phyloP scores from a whole-genome alignment of 2,329 filamentous ascomycete species.

The Dactylella cylindrospora region DNA sequence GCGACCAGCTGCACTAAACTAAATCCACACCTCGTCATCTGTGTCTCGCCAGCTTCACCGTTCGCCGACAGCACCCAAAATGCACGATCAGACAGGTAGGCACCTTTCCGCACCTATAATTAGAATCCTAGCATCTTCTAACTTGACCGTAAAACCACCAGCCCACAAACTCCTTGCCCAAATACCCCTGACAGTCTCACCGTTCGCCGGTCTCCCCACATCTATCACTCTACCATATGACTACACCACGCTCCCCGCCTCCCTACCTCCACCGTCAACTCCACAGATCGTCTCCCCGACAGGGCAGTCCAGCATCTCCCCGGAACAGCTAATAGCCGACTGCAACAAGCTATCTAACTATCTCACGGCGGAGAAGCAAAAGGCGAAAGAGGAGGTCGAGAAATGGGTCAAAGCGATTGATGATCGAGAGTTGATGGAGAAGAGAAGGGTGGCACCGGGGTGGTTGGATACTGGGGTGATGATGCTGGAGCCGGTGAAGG shows the following conservation, averaged over 20 bases:
- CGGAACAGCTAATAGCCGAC: slow-evolving; percentile 78
- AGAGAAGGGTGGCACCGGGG: slow-evolving; percentile 74
- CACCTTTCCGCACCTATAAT: neutral
- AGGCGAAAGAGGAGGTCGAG: slow-evolving; percentile 67
- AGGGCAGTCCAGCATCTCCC: slow-evolving; percentile 75
- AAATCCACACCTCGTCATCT: neutral
- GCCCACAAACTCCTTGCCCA: slow-evolving; percentile 85
- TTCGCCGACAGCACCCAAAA: neutral
- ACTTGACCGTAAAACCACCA: neutral
- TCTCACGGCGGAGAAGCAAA: slow-evolving; percentile 67
- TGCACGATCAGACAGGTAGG: slow-evolving; percentile 2
- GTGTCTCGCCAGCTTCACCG: neutral
- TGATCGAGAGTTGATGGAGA: slow-evolving; percentile 66
- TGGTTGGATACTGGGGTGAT: slow-evolving; percentile 75
- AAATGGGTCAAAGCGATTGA: slow-evolving; percentile 68
- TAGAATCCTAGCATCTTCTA: neutral
- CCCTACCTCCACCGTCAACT: slow-evolving; percentile 72
- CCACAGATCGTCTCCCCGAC: slow-evolving; percentile 72
- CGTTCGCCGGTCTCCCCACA: slow-evolving; percentile 86
- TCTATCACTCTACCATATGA: slow-evolving; percentile 92
- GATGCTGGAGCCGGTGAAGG: slow-evolving; percentile 60
- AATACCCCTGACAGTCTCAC: slow-evolving; percentile 88
- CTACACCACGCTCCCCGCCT: slow-evolving; percentile 85
- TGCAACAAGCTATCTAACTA: slow-evolving; percentile 78
- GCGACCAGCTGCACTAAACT: neutral